Evolutionary conservation across 2,329 filamentous ascomycete genomes (phyloP).

Genomic region (Penicillium sp.): DNA sequence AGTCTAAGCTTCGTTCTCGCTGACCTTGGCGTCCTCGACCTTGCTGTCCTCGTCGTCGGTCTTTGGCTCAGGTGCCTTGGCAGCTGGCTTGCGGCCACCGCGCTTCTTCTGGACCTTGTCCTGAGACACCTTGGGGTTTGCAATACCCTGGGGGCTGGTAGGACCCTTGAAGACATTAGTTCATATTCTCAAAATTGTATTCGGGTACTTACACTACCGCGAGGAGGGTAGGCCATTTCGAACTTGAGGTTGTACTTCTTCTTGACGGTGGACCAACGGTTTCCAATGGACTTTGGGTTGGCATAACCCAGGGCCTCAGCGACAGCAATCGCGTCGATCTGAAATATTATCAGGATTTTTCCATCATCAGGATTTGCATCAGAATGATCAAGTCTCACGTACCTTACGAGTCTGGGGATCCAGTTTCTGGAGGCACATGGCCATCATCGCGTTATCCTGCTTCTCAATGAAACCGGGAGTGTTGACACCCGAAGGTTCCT

Average conservation of each 20-base stretch:
- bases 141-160: background rate
- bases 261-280: slow-evolving; percentile 35
- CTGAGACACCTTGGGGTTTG: background rate
- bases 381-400: background rate
- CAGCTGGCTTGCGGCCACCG: background rate
- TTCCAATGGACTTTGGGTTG: slow-evolving; percentile 37
- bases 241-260: slow-evolving; percentile 34
- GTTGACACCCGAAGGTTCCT: background rate
- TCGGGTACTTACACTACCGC: background rate
- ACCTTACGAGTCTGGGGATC: slow-evolving; percentile 2
- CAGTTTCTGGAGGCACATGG: slow-evolving; percentile 10
- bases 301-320: slow-evolving; percentile 35
- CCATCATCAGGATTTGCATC: background rate
- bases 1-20: background rate
- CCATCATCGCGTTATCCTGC: slow-evolving; percentile 13
- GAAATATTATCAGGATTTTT: background rate
- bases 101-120: slow-evolving; percentile 8
- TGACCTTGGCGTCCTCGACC: background rate
- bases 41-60: no score
- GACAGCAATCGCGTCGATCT: slow-evolving; percentile 37
- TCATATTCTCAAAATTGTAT: background rate
- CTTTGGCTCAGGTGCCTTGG: background rate
- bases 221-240: background rate
- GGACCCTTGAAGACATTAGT: background rate
- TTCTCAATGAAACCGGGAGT: background rate